Base-by-base conservation (phyloP, 2,329 filamentous ascomycete species). In the Colletotrichum gloeosporioides region DNA sequence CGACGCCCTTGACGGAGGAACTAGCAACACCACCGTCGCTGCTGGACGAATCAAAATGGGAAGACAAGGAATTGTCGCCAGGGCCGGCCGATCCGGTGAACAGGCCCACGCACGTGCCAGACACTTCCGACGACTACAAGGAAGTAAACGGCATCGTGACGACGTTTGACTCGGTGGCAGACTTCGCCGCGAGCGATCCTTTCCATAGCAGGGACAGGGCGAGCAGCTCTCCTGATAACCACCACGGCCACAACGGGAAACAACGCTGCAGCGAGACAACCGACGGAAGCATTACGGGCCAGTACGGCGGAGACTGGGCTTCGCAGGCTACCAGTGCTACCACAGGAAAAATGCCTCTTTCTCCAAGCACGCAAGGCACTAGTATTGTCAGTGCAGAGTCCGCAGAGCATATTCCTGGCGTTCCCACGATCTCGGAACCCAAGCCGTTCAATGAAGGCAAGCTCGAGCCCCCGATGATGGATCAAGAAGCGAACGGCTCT, bases 341-440 rank as follows among this genome's bases (percentile, higher is more conserved):
- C 3, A 93, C 91, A 2, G 89, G 90, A 66, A 92, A 92, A 83
- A 89, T 92, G 89, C 91, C 92, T 5, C 84, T 93, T 44, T 93
- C 92, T 29, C 92, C 92, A 4, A 93, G 91, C 81, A 93, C 92
- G 4, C 88, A 92, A 80, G 92, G 91, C 53, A 93, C 92, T 22
- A 93, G 92, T 82, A 91, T 93, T 77, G 89, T 92, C 78, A 93
- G 91, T 83, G 88, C 88, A 71, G 90, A 92, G 59, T 92, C 90
- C 9, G 80, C 88, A 70, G 91, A 92, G 63, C 87, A 87, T 22
- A 86, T 87, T 5, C 81, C 84, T 49, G 88, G 87, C 77, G 84
- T 89, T 25, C 87, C 87, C 1, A 85, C 85, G 27, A 81, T 87
- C 31, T 86, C 86, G 4, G 84, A 84, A 5, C 83, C 86, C 69